Base-by-base conservation (phyloP, 2,329 filamentous ascomycete species). In the Capronia epimyces region DNA sequence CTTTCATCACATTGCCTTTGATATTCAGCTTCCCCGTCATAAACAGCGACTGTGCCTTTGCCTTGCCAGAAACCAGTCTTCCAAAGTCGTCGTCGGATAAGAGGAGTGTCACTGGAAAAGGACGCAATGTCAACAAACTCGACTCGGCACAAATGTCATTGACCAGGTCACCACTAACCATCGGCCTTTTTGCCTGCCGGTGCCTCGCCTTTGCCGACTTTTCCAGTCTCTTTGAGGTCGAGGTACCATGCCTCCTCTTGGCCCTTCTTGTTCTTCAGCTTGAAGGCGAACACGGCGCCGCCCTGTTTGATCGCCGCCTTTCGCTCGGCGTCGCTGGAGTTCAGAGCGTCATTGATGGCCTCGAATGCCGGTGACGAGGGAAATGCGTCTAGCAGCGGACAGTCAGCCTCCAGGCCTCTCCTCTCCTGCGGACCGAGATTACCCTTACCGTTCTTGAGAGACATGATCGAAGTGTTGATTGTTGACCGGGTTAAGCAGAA, bases 11-110 rank as follows among this genome's bases (percentile, higher is more conserved):
- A 69, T 97, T 89, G 58, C 93, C 93, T 82, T 89, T 94, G 68
- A 97, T 82, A 86, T 97, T 98, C 67, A 98, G 78, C 79, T 95
- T 96, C 64, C 93, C 93, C n/a, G 81, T 81, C 91, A 98, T 97
- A 75, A 97, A 96, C 59, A 98, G 75, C 63, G 84, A 83, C 78
- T 98, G 93, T 50, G 93, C 89, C 67, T 96, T 95, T 63, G 87
- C 89, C 76, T 94, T 89, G 67, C 93, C 93, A 31, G 77, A 66
- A 48, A 95, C 83, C 60, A 98, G 80, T 68, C 86, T 84, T 60
- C 75, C 81, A 67, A 98, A 98, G 72, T 97, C 89, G 51, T 81
- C 80, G 57, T 98, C 93, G 53, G 83, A 87, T 60, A 97, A 80
- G 3, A 78, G 70, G 40, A 97, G 80, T n/a, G 88, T 94, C 53